These are phyloP conservation scores for Athelia psychrophila DNA, from an alignment of 1,284 basidiomycete species.

Conservation along the genomic window DNA sequence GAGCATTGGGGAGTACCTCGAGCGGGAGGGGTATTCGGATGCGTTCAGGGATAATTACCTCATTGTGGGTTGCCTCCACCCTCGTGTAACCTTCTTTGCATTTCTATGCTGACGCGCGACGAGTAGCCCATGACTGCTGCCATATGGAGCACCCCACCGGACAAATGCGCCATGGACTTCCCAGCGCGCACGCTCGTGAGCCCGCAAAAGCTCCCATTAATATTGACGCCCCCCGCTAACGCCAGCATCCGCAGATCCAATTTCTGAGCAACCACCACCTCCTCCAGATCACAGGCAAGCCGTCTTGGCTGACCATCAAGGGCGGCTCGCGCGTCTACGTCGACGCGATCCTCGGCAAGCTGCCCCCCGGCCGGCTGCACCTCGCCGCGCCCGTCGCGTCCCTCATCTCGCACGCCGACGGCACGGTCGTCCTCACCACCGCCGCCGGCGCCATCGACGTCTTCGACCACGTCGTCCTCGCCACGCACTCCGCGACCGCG, in stretches of 20 bases:
- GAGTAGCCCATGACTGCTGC: conserved; percentile 76
- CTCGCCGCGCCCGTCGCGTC: conserved; percentile 55
- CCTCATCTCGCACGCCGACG: conserved; percentile 20
- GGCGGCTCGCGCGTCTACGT: conserved; percentile 76
- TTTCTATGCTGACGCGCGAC: conserved; percentile 2
- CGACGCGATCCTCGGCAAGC: conserved; percentile 53
- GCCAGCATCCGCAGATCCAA: conserved; percentile 40
- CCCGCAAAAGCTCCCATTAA: not conserved
- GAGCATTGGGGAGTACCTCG: conserved; percentile 71
- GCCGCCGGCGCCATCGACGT: conserved; percentile 34
- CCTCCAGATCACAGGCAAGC: conserved; percentile 72
- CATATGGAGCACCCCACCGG: conserved; percentile 80
- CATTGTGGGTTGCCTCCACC: conserved; percentile 61
- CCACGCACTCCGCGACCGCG: conserved; percentile 73
- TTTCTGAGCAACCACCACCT: conserved; percentile 84
- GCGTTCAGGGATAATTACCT: conserved; percentile 79
- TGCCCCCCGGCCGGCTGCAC: conserved; percentile 56
- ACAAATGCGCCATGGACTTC: conserved; percentile 69
- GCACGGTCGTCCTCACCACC: conserved; percentile 40
- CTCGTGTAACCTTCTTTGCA: not conserved
- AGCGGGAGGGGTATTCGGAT: conserved; percentile 64
- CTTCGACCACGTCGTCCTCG: conserved; percentile 79
- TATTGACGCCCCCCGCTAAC: not conserved
- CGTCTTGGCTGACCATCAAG: conserved; percentile 74
- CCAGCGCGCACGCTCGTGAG: conserved; percentile 67